phyloP scores from a whole-genome alignment of 176 grass and related monocot genomes.

The Otatea glauca region DNA sequence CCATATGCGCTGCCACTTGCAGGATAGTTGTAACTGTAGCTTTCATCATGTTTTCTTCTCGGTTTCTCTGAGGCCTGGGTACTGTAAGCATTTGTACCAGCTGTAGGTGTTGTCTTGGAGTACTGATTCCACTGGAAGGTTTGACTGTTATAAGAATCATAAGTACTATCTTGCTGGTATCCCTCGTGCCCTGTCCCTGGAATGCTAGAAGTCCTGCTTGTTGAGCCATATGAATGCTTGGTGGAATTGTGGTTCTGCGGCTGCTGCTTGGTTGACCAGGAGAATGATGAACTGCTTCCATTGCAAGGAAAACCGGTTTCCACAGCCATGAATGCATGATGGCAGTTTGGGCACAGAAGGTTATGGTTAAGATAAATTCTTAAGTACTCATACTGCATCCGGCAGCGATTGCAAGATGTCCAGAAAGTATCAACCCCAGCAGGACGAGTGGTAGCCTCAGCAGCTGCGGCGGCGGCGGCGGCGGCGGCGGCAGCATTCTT shows the following conservation, averaged over 20 bases:
- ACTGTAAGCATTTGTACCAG: slow-evolving; percentile 52
- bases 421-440: slow-evolving; percentile 74
- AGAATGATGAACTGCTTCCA: slow-evolving; percentile 60
- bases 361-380: slow-evolving; percentile 93
- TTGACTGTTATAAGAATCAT: slow-evolving; percentile 64
- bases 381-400: slow-evolving; percentile 97
- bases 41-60: slow-evolving; percentile 56
- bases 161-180: slow-evolving; percentile 63
- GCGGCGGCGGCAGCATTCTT: slow-evolving; percentile 44
- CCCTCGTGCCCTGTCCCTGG: slow-evolving; percentile 53
- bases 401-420: slow-evolving; percentile 86
- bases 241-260: slow-evolving; percentile 50
- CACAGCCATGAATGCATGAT: slow-evolving; percentile 83
- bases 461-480: slow-evolving; percentile 5
- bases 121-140: slow-evolving; percentile 68
- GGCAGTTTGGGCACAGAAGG: slow-evolving; percentile 85
- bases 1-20: slow-evolving; percentile 46
- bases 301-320: slow-evolving; percentile 81
- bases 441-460: slow-evolving; percentile 51
- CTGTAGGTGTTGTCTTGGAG: slow-evolving; percentile 44
- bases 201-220: slow-evolving; percentile 59
- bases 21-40: slow-evolving; percentile 51
- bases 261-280: slow-evolving; percentile 64
- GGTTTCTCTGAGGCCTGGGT: slow-evolving; percentile 44
- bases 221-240: slow-evolving; percentile 60